Percentiles rank a stretch among this genome's conserved stretches.
Evolutionary conservation across 768 basidiomycete genomes (phyloP).

Genomic region (Xerocomus spinulosus): DNA sequence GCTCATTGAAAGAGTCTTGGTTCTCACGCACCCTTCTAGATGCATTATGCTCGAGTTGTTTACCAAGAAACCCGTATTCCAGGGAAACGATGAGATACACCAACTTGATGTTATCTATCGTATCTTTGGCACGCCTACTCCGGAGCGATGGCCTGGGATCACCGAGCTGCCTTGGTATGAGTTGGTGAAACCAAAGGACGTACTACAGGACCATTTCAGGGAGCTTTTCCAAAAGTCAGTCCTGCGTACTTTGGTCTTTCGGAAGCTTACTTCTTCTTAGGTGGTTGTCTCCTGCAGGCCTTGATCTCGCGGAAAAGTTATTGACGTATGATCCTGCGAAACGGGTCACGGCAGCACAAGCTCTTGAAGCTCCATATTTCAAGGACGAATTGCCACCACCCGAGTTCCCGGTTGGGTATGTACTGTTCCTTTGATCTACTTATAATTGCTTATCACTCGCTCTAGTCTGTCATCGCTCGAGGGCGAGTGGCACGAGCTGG

Average conservation of each 20-base stretch:
- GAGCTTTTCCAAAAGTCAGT: slow-evolving; percentile 81
- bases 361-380: slow-evolving; percentile 84
- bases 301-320: slow-evolving; percentile 82
- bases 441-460: slow-evolving; percentile 2
- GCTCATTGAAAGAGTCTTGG: background rate
- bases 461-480: slow-evolving; percentile 70
- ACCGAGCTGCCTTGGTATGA: slow-evolving; percentile 95
- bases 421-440: slow-evolving; percentile 10
- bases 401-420: slow-evolving; percentile 74
- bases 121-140: slow-evolving; percentile 83
- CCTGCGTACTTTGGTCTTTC: background rate
- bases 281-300: slow-evolving; percentile 80
- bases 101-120: slow-evolving; percentile 93
- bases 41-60: slow-evolving; percentile 99
- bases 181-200: slow-evolving; percentile 86
- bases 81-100: slow-evolving; percentile 96
- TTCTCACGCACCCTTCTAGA: slow-evolving; percentile 37
- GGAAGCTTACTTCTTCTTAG: slow-evolving; percentile 34
- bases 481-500: slow-evolving; percentile 98
- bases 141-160: slow-evolving; percentile 78
- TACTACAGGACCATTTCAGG: slow-evolving; percentile 69
- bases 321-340: slow-evolving; percentile 76
- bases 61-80: slow-evolving; percentile 94
- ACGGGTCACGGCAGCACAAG: slow-evolving; percentile 74
- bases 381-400: slow-evolving; percentile 70